Conservation (phyloP, 805 yeast species). For the Wickerhamomyces sydowiorum region DNA sequence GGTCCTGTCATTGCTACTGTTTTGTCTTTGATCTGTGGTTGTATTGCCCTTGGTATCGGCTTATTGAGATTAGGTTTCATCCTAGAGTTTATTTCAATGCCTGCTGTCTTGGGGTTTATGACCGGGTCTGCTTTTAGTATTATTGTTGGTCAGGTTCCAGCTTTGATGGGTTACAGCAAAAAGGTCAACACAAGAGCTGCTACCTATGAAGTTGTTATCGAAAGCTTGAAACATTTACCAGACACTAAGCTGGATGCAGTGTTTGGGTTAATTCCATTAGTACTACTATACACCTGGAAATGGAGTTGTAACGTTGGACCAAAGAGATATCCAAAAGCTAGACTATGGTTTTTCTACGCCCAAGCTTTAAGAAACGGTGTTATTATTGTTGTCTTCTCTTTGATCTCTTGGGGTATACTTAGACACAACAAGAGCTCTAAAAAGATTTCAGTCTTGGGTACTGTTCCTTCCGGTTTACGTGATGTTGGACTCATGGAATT, state of each 20-base stretch:
- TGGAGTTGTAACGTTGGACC: conserved; percentile 54
- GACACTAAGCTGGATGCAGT: conserved; percentile 77
- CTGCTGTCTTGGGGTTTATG: conserved; percentile 94
- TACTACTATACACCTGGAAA: conserved; percentile 70
- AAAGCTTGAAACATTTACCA: conserved; percentile 66
- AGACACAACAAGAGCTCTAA: conserved; percentile 37
- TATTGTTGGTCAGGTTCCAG: conserved; percentile 81
- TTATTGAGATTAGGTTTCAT: conserved; percentile 79
- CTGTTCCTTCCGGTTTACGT: conserved; percentile 76
- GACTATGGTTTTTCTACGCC: conserved; percentile 54
- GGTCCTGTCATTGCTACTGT: conserved; percentile 78
- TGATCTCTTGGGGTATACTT: conserved; percentile 74
- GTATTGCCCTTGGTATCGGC: conserved; percentile 79
- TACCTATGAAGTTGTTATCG: conserved; percentile 63
- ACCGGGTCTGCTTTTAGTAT: conserved; percentile 88
- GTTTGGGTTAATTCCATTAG: conserved; percentile 73
- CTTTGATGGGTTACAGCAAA: conserved; percentile 67
- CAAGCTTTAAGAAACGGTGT: conserved; percentile 79
- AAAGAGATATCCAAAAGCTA: conserved; percentile 55
- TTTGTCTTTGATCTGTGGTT: conserved; percentile 78
- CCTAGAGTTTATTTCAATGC: conserved; percentile 82
- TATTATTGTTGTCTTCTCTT: conserved; percentile 75
- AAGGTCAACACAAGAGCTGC: conserved; percentile 67
- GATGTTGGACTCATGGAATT: conserved; percentile 69
- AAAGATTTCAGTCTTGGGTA: conserved; percentile 57